Conservation (phyloP, 1,284 basidiomycete species). For the Boletus semigastroideus region DNA sequence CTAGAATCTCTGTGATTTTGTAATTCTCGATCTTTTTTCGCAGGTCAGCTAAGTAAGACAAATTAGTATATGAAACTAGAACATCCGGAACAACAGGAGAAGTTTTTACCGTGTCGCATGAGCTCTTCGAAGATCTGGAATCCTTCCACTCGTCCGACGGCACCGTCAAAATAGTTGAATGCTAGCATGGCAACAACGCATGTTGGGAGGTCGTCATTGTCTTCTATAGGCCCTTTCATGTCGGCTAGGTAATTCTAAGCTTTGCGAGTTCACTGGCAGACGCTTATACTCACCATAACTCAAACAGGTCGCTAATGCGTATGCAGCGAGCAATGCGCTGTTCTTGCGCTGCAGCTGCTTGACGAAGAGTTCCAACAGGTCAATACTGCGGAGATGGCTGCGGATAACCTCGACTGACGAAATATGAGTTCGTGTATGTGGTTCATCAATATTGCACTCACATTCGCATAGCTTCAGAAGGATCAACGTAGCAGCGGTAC, state of each 20-base stretch:
- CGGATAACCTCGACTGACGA: not conserved
- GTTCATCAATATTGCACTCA: not conserved
- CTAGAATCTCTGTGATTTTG: constrained; percentile 18
- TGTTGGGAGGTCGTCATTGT: constrained; percentile 9
- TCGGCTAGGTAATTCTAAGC: constrained; percentile 13
- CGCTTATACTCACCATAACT: constrained; percentile 7
- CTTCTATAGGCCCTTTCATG: constrained; percentile 11
- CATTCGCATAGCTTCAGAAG: constrained; percentile 6
- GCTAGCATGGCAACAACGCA: constrained; percentile 24
- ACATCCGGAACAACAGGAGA: no score
- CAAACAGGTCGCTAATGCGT: constrained; percentile 4
- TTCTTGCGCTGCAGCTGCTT: constrained; percentile 9
- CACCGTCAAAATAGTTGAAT: constrained; percentile 29
- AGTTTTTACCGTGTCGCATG: constrained; percentile 20
- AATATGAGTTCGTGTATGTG: not conserved
- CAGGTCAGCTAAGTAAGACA: constrained; percentile 13
- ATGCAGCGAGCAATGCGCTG: constrained; percentile 9
- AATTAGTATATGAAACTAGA: constrained; percentile 1
- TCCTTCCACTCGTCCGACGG: constrained; percentile 25
- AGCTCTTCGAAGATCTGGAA: constrained; percentile 29
- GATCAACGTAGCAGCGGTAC: constrained; percentile 24
- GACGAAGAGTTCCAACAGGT: constrained; percentile 5
- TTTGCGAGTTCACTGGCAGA: no score
- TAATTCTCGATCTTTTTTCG: constrained; percentile 14
- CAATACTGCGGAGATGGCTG: not conserved